A percentile compares a stretch with the other conserved stretches of the same genome.
These are phyloP conservation scores for Suillus plorans DNA, from an alignment of 768 basidiomycete genomes.

Conservation along the genomic window DNA sequence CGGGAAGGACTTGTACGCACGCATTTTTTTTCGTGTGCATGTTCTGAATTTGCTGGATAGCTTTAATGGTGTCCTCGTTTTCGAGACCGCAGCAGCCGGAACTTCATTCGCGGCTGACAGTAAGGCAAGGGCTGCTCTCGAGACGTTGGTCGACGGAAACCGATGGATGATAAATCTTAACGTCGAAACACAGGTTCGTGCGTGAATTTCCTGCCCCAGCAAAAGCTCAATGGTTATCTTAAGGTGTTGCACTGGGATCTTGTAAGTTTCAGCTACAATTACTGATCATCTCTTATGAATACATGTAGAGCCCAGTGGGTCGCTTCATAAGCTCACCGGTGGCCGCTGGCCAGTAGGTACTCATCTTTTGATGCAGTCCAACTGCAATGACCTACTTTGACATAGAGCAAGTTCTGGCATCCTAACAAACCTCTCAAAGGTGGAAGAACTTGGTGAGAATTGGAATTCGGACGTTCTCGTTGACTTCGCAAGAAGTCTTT, in stretches of 20 bases:
- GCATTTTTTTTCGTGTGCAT: background rate
- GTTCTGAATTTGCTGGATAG: slow-evolving; percentile 28
- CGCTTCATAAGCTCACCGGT: slow-evolving; percentile 71
- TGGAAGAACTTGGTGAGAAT: slow-evolving; percentile 47
- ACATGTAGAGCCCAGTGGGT: slow-evolving; percentile 54
- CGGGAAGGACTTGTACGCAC: slow-evolving; percentile 47
- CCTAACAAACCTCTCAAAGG: slow-evolving; percentile 54
- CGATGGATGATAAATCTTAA: slow-evolving; percentile 74
- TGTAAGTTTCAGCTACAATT: slow-evolving; percentile 38
- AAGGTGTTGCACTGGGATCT: slow-evolving; percentile 66
- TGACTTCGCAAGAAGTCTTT: slow-evolving; percentile 40
- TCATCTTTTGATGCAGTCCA: background rate
- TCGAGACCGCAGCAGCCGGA: slow-evolving; percentile 60
- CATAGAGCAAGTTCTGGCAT: slow-evolving; percentile 56
- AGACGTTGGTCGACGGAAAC: slow-evolving; percentile 55
- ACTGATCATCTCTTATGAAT: slow-evolving; percentile 2
- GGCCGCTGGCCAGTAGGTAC: slow-evolving; percentile 40
- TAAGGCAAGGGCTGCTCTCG: slow-evolving; percentile 47
- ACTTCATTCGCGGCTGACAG: slow-evolving; percentile 53
- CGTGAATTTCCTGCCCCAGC: background rate
- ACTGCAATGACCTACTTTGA: slow-evolving; percentile 4
- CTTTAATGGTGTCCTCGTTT: slow-evolving; percentile 57
- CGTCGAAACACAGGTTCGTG: slow-evolving; percentile 43
- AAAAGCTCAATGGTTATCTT: background rate
- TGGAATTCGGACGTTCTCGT: slow-evolving; percentile 48